Evolutionary conservation across 2,329 filamentous ascomycete genomes (phyloP).

Genomic region (Penicillium sp.): DNA sequence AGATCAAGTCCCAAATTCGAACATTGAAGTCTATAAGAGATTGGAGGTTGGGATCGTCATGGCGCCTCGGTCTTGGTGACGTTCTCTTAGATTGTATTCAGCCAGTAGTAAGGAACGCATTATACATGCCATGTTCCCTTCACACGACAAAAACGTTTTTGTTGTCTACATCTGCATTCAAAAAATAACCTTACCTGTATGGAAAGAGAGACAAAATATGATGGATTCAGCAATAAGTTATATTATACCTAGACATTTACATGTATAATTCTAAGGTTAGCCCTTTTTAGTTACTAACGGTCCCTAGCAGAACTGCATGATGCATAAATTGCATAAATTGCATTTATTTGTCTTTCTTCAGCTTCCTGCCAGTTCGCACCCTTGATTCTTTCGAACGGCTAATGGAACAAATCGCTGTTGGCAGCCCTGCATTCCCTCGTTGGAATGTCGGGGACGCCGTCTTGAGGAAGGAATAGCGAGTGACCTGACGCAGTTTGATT

Average conservation of each 20-base stretch:
- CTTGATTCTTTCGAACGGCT: too few relatives aligned
- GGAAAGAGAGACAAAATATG: neutral
- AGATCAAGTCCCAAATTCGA: neutral
- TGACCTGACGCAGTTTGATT: neutral
- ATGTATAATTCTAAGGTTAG: too few relatives aligned
- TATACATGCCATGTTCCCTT: neutral
- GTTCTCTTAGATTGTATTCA: neutral
- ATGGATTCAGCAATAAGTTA: too few relatives aligned
- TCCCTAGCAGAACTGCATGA: too few relatives aligned
- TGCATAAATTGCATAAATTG: too few relatives aligned
- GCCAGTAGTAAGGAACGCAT: conserved; percentile 1
- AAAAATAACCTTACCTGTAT: neutral
- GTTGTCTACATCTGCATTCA: neutral
- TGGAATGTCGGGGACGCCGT: neutral
- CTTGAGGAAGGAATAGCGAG: neutral
- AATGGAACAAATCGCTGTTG: neutral
- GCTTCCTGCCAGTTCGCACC: too few relatives aligned
- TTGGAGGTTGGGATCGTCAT: neutral
- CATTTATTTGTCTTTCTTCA: too few relatives aligned
- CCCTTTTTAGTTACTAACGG: too few relatives aligned
- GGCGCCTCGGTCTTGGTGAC: neutral
- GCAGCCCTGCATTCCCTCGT: neutral
- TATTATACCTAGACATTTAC: too few relatives aligned
- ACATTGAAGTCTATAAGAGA: neutral
- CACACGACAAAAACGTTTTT: neutral